Percentiles rank a stretch among this genome's conserved stretches.
Evolutionary conservation across 345 rosid species (phyloP).

Genomic region (Camelina hispida): DNA sequence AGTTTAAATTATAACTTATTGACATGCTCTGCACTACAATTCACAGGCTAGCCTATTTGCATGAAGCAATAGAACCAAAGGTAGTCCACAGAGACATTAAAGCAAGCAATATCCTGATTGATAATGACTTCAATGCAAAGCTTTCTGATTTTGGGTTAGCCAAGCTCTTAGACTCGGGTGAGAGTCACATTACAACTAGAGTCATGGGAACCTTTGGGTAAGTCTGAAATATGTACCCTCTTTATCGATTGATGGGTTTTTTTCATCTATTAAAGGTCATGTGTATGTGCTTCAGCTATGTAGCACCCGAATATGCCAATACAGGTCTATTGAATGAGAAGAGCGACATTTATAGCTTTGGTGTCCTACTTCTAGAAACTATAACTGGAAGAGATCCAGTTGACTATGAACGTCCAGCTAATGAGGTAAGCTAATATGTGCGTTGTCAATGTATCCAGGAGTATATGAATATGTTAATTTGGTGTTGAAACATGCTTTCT

Average conservation of each 20-base stretch:
- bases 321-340: slow-evolving; percentile 88
- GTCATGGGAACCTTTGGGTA: slow-evolving; percentile 99
- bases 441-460: slow-evolving; percentile 5
- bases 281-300: slow-evolving; percentile 64
- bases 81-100: slow-evolving; percentile 96
- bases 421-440: slow-evolving; percentile 59
- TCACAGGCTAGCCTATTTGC: slow-evolving; percentile 93
- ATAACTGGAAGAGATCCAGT: slow-evolving; percentile 96
- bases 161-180: slow-evolving; percentile 86
- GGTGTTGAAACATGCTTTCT: slow-evolving; percentile 23
- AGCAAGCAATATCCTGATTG: slow-evolving; percentile 94
- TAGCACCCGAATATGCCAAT: slow-evolving; percentile 97
- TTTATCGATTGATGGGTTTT: slow-evolving; percentile 9
- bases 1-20: background rate
- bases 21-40: slow-evolving; percentile 12
- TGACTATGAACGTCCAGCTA: slow-evolving; percentile 85
- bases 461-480: slow-evolving; percentile 22
- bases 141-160: slow-evolving; percentile 99
- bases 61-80: slow-evolving; percentile 98
- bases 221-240: slow-evolving; percentile 8
- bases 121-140: slow-evolving; percentile 78
- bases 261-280: background rate
- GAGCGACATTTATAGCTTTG: slow-evolving; percentile 95
- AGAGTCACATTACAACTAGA: slow-evolving; percentile 93
- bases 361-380: slow-evolving; percentile 86